Conservation (phyloP, 1,284 basidiomycete genomes). For the Trichosporon faecale region DNA sequence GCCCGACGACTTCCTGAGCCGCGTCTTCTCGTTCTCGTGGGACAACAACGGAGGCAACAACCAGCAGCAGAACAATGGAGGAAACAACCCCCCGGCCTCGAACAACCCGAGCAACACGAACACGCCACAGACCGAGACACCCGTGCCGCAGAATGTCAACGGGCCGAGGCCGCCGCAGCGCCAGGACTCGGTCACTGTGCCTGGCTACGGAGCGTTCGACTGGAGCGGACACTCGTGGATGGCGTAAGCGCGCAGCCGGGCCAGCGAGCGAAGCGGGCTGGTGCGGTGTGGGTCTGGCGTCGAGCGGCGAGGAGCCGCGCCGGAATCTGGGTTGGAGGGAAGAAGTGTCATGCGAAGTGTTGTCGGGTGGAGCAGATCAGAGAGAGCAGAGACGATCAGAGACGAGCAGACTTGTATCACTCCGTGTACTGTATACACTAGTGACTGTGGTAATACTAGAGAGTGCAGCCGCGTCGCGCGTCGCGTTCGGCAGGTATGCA, state of each 20-base stretch:
- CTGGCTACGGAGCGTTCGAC: slow-evolving; percentile 28
- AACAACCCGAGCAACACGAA: not conserved
- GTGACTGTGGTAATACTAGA: not conserved
- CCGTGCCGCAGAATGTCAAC: not conserved
- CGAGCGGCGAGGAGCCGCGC: not conserved
- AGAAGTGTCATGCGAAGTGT: not conserved
- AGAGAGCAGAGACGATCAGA: not conserved
- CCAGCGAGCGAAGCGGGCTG: not conserved
- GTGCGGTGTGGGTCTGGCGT: not conserved
- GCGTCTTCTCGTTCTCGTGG: slow-evolving; percentile 50
- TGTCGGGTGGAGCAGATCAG: not conserved
- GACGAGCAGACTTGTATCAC: not conserved
- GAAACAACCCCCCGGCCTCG: not conserved
- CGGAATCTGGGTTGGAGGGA: not conserved
- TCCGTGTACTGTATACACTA: not conserved
- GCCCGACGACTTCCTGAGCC: slow-evolving; percentile 47
- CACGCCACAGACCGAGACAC: slow-evolving; percentile 16
- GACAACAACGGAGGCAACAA: slow-evolving; percentile 26
- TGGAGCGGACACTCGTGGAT: slow-evolving; percentile 36
- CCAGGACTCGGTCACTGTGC: slow-evolving; percentile 22
- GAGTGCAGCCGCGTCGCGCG: too few species aligned
- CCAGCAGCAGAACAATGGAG: not conserved
- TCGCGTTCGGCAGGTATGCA: not conserved
- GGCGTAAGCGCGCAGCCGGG: slow-evolving; percentile 24
- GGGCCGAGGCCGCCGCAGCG: slow-evolving; percentile 1